Base-by-base conservation (phyloP, 2,329 filamentous ascomycete species). In the Xylariaceae sp. region DNA sequence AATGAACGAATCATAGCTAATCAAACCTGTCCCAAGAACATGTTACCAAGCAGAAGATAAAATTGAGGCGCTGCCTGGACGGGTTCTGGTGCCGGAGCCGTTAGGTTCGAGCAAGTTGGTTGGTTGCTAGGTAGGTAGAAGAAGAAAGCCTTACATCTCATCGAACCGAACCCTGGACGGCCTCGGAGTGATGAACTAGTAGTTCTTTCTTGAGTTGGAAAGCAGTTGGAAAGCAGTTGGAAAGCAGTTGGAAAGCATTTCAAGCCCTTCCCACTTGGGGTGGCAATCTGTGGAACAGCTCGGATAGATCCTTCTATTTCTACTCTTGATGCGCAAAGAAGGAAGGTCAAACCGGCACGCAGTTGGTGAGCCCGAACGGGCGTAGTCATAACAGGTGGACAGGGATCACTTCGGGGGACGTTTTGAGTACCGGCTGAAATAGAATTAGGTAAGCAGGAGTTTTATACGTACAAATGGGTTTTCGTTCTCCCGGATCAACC, bases 271-370 rank as follows among this genome's bases (percentile, higher is more conserved):
- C 39, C 12, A 19, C 39, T 19, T 9, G 6, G 39, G 39, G 11
- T 19, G n/a, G 39, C 26, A 19, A 3, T 41, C 12, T 19, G 6
- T 2, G 29, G 41, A 26, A 29, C 8, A 43, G 19, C 19, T 43
- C 7, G 59, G 44, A 46, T 27, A 57, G 42, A 11, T 30, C 42
- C 26, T 44, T 26, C 42, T 30, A 44, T 2, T 19, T 19, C 19
- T 19, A 19, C 6, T 8, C 26, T 11, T 30, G 6, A 11, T 8
- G 40, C 53, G 47, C 12, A 39, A 45, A 31, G 29, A 57, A 56
- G 50, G 55, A 56, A 42, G 55, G 47, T 53, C 65, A 67, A 42
- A 53, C 60, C 57, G 52, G 60, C 62, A 60, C 64, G 63, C 62
- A 63, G 46, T 57, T 35, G 32, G 32, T 35, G 6, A 39, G 9